Conservation (phyloP, 768 basidiomycete genomes). For the Exsudoporus frostii region DNA sequence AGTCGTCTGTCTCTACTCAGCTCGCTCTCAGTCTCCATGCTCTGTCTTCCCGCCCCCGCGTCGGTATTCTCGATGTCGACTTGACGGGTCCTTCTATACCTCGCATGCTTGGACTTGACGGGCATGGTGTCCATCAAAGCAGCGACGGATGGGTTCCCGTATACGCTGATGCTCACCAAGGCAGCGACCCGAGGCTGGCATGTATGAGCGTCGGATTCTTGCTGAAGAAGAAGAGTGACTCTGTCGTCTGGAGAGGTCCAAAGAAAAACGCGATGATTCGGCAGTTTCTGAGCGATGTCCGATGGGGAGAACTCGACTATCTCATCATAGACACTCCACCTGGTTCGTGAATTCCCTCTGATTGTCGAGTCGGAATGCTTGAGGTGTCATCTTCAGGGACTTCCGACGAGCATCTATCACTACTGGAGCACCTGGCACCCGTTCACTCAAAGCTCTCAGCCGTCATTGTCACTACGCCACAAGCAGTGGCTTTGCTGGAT, state of each 20-base stretch:
- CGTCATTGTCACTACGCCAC: conserved; percentile 94
- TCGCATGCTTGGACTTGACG: conserved; percentile 90
- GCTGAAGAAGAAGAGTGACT: conserved; percentile 84
- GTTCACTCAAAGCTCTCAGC: conserved; percentile 75
- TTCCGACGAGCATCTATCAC: conserved; percentile 96
- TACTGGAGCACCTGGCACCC: conserved; percentile 90
- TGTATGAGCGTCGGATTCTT: conserved; percentile 99
- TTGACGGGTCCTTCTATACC: conserved; percentile 94
- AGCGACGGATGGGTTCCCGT: conserved; percentile 98
- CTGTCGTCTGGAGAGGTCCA: conserved; percentile 97
- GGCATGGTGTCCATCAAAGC: conserved; percentile 85
- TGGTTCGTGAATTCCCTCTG: conserved; percentile 49
- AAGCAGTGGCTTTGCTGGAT: conserved; percentile 93
- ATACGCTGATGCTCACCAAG: conserved; percentile 67
- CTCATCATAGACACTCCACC: conserved; percentile 95
- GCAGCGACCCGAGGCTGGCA: conserved; percentile 63
- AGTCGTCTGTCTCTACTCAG: conserved; percentile 93
- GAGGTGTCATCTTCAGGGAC: conserved; percentile 59
- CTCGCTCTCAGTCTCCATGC: conserved; percentile 83
- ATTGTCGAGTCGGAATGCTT: conserved; percentile 1
- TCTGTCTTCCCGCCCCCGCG: conserved; percentile 60
- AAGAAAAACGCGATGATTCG: conserved; percentile 99
- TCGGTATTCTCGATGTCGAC: conserved; percentile 92
- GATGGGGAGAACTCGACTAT: conserved; percentile 93
- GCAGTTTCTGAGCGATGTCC: conserved; percentile 91